Conservation (phyloP, 2,329 filamentous ascomycete species). For the Emydomyces testavorans region DNA sequence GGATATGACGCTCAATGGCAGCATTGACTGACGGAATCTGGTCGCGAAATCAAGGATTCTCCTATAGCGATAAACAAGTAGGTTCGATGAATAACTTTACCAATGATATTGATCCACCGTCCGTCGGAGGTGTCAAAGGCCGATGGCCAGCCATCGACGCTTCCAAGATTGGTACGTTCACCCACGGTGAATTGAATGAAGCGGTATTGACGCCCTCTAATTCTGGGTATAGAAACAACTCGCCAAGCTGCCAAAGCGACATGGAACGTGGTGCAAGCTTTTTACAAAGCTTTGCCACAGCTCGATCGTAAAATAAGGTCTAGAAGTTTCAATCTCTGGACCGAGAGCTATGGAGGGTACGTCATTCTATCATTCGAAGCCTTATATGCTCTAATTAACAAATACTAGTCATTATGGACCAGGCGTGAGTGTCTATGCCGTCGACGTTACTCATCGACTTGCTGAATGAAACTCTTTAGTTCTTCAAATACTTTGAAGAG, state of each 20-base stretch:
- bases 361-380: conserved; percentile 14
- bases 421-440: conserved; percentile 17
- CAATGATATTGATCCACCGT: conserved; percentile 37
- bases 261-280: conserved; percentile 47
- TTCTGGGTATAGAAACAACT: conserved; percentile 37
- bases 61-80: conserved; percentile 26
- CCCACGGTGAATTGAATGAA: not conserved
- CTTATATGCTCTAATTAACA: conserved; percentile 10
- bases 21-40: conserved; percentile 3
- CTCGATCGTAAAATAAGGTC: conserved; percentile 41
- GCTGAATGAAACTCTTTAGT: conserved; percentile 22
- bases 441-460: not conserved
- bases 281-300: conserved; percentile 40
- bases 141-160: conserved; percentile 42
- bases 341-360: conserved; percentile 43
- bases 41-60: conserved; percentile 22
- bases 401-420: conserved; percentile 42
- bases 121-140: conserved; percentile 34
- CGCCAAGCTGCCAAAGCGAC: conserved; percentile 45
- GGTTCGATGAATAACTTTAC: conserved; percentile 36
- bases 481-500: conserved; percentile 47
- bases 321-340: conserved; percentile 48
- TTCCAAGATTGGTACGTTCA: conserved; percentile 31
- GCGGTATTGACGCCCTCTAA: not conserved
- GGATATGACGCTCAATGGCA: not conserved